Percentiles rank a stretch among this genome's conserved stretches.
These are phyloP conservation scores for Botryotinia narcissicola DNA, from an alignment of 2,329 filamentous ascomycete species.

Conservation along the genomic window DNA sequence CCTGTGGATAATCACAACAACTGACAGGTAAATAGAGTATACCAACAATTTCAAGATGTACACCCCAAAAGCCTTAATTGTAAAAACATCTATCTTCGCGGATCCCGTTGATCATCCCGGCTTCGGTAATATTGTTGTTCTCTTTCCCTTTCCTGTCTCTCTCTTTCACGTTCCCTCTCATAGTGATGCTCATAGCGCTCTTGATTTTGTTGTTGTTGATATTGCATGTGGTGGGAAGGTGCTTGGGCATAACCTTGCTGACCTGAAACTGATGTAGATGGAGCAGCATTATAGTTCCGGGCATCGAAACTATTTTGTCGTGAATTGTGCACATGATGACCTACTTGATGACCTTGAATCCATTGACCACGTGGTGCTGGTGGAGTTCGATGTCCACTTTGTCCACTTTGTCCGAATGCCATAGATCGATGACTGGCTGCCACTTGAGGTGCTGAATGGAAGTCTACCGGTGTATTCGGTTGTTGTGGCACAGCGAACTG, in stretches of 20 bases:
- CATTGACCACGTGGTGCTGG: conserved; percentile 34
- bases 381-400: conserved; percentile 30
- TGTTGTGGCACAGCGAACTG: conserved; percentile 35
- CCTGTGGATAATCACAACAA: neutral
- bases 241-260: conserved; percentile 31
- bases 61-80: neutral
- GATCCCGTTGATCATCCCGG: conserved; percentile 1
- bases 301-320: conserved; percentile 37
- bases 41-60: neutral
- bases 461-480: conserved; percentile 30
- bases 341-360: conserved; percentile 28
- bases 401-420: conserved; percentile 34
- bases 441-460: conserved; percentile 32
- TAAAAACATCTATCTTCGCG: neutral
- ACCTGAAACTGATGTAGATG: conserved; percentile 29
- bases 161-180: conserved; percentile 11
- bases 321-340: conserved; percentile 34
- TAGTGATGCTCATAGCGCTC: conserved; percentile 18
- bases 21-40: neutral
- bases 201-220: conserved; percentile 24
- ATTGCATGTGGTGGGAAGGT: conserved; percentile 30
- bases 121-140: conserved; percentile 13
- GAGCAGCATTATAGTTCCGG: conserved; percentile 27
- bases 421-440: conserved; percentile 33
- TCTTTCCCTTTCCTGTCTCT: conserved; percentile 14